Evolutionary conservation across 306 rosid genomes (phyloP).

Genomic region (Sophora flavescens): DNA sequence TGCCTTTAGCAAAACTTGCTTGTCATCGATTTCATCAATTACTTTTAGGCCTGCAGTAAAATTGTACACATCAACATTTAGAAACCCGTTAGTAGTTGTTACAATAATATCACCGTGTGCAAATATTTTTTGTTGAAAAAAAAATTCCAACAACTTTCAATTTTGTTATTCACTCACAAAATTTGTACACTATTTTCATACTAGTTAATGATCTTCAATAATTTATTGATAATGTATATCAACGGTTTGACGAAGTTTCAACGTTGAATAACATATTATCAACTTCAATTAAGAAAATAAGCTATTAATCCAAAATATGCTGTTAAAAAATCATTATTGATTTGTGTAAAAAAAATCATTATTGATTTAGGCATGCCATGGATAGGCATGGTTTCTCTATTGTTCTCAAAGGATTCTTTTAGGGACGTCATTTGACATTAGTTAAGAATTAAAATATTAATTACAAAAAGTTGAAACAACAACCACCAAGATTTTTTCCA

Average conservation of each 20-base stretch:
- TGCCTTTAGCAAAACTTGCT: constrained; percentile 5
- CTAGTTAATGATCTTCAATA: background rate
- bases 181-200: too few species aligned
- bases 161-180: background rate
- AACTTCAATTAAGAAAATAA: background rate
- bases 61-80: constrained; percentile 5
- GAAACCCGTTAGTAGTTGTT: background rate
- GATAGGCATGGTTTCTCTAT: too few species aligned
- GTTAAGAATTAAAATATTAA: too few species aligned
- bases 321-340: too few species aligned
- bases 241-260: background rate
- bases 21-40: constrained; percentile 36
- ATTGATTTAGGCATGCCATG: too few species aligned
- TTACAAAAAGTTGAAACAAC: too few species aligned
- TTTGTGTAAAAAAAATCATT: too few species aligned
- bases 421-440: too few species aligned
- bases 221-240: too few species aligned
- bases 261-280: background rate
- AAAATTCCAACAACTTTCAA: too few species aligned
- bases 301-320: background rate
- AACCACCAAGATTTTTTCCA: too few species aligned
- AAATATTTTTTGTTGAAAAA: background rate
- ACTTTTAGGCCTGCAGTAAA: constrained; percentile 42
- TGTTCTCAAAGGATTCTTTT: too few species aligned
- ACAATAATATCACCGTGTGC: background rate